Evolutionary conservation across 1,284 basidiomycete genomes (phyloP), one percentile per base, ranked within the genome.

Genomic region (Fomitopsis schrenkii): DNA sequence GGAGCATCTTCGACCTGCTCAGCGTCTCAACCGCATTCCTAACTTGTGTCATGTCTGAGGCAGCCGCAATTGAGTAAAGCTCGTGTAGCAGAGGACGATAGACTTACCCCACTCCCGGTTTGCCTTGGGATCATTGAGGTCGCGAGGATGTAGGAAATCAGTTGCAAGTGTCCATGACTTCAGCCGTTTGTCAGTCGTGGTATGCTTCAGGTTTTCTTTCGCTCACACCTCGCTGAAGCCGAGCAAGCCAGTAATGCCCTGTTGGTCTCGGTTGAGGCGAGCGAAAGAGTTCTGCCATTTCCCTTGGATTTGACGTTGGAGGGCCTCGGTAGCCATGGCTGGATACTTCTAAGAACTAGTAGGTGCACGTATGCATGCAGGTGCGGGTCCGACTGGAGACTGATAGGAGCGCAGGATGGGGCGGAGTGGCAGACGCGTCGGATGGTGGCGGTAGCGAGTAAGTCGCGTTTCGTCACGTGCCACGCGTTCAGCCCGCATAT

Each of bases 241-340:
- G 69, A 90, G 75, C 9, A 91, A 77, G 10, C 90, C 89, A 10
- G 82, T 74, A 61, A 90, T 88, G 6, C 88, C 88, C 50, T 82
- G 82, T 53, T 86, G 77, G 10, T 76, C 75, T 28, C 81, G 79
- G 68, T 91, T 91, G 55, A 91, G 76, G 22, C 86, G 81, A 19
- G 77, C 74, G 69, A 91, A 90, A 0, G 86, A 79, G 35, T 86
- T 81, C 64, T 89, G 85, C 89, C 89, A 91, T 75, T 89, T 88
- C 4, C 81, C 76, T n/a, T 82, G 80, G 5, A 89, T 84, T 66
- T 89, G 86, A 1, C 80, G 78, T 42, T 79, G 79, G 3, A 70
- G 59, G 12, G 64, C 38, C 3, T 64, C 62, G 5, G 66, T 60
- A 3, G 66, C 62, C 66, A 65, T 67, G 3, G 15, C 5, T 5